Conservation (phyloP, 75 land plant species). For the Cupressus sempervirens region DNA sequence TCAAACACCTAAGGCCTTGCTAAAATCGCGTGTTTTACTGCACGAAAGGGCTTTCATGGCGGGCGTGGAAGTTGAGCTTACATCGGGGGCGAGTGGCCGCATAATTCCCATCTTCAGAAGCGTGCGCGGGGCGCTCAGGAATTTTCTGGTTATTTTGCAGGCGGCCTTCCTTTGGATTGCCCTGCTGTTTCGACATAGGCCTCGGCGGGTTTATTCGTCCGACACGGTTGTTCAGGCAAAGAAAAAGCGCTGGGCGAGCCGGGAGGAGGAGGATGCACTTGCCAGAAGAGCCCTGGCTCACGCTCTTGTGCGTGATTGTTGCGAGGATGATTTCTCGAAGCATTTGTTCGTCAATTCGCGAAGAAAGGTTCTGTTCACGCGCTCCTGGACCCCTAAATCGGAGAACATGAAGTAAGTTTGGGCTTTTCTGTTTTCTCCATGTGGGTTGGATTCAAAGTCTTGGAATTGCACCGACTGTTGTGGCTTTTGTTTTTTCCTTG, state of each 20-base stretch:
- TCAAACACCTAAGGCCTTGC: no score
- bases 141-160: conserved; percentile 31
- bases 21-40: no score
- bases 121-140: conserved; percentile 20
- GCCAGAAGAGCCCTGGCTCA: conserved; percentile 49
- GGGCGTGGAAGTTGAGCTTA: conserved; percentile 26
- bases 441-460: no score
- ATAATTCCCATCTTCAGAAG: conserved; percentile 47
- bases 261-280: conserved; percentile 47
- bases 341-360: conserved; percentile 46
- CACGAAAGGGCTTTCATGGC: not conserved
- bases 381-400: conserved; percentile 69
- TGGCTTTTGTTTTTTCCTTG: not conserved
- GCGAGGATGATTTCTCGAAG: conserved; percentile 19
- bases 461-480: not conserved
- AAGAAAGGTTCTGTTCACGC: conserved; percentile 66
- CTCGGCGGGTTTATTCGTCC: conserved; percentile 3
- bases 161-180: conserved; percentile 36
- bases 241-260: conserved; percentile 14
- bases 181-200: conserved; percentile 27
- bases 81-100: conserved; percentile 71
- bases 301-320: conserved; percentile 18
- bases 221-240: not conserved
- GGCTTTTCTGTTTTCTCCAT: not conserved
- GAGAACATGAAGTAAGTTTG: conserved; percentile 47